A percentile compares a stretch with the other conserved stretches of the same genome.
These are phyloP conservation scores for Rosa multiflora DNA, from an alignment of 306 rosid genomes.

Conservation along the genomic window DNA sequence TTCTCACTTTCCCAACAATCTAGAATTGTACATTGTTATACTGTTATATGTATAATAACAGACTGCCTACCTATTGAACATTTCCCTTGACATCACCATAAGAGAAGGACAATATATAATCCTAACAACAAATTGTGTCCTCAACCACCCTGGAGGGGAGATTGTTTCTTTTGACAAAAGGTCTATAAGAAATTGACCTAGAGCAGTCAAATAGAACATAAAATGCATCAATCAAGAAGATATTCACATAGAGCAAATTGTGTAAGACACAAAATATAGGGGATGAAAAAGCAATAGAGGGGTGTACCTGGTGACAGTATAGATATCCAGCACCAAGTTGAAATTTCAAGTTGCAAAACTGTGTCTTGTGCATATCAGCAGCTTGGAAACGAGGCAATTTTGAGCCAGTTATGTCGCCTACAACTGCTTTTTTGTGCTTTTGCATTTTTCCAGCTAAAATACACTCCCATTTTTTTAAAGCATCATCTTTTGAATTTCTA, in stretches of 20 bases:
- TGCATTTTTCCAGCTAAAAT: conserved; percentile 61
- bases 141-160: neutral
- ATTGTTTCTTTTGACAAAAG: neutral
- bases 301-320: conserved; percentile 84
- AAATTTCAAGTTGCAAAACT: conserved; percentile 64
- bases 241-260: conserved; percentile 7
- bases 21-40: neutral
- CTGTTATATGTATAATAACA: neutral
- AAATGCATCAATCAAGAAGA: neutral
- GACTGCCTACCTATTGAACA: neutral
- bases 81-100: neutral
- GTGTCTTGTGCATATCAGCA: conserved; percentile 59
- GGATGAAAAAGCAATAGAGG: conserved; percentile 7
- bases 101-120: neutral
- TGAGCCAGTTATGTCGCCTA: conserved; percentile 54
- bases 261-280: neutral
- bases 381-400: conserved; percentile 59
- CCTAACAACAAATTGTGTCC: neutral
- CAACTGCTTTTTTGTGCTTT: conserved; percentile 59
- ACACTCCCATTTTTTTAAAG: conserved; percentile 71
- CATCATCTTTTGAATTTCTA: conserved; percentile 59
- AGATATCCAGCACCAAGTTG: conserved; percentile 87
- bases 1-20: neutral
- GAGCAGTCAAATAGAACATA: neutral
- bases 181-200: neutral